Evolutionary conservation across 2,329 filamentous ascomycete species (phyloP), one percentile per base, ranked within the genome.

Genomic region (Coniochaeta sp.): DNA sequence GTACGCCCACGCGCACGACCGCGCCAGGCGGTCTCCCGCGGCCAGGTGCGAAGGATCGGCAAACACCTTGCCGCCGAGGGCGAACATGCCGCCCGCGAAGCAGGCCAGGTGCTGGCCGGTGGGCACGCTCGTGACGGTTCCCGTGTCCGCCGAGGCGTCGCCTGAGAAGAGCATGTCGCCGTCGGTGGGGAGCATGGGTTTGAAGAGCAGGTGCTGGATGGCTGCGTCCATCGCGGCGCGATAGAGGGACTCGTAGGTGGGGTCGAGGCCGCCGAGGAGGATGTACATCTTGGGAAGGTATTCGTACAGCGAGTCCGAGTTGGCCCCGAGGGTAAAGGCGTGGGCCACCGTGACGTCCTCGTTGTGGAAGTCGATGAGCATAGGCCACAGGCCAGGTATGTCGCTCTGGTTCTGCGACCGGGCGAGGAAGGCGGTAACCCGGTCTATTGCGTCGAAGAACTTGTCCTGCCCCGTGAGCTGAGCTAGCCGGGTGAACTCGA

Each of bases 371-470:
- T 91, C 82, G 55, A 93, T 72, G 56, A 77, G 76, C 19, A 81
- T 77, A 1, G 88, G 89, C 88, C 87, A 93, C 77, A 93, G 80
- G 2, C 90, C 90, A 0, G 89, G 89, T 8, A 93, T 71, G 14
- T 75, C 77, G 0, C 89, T 92, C 6, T 78, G 73, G 66, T 86
- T 85, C 73, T 93, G 90, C 61, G 83, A 82, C 44, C 78, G 75
- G 57, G 87, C 80, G 62, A 68, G 78, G 26, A 86, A 81, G 66
- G 87, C 79, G 64, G 89, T 91, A 60, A 92, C 82, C 17, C 88
- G 82, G 62, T 88, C 86, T 57, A 89, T 82, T 2, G 88, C 88
- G 71, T 91, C 88, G 70, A 89, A 91, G 73, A 89, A 92, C 69
- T 88, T 90, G 61, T 81, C 74, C 62, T 91, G 79, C 59, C 83